A percentile compares a stretch with the other conserved stretches of the same genome.
These are phyloP conservation scores for Maudiozyma turicensis DNA, from an alignment of 805 yeast species.

Conservation along the genomic window DNA sequence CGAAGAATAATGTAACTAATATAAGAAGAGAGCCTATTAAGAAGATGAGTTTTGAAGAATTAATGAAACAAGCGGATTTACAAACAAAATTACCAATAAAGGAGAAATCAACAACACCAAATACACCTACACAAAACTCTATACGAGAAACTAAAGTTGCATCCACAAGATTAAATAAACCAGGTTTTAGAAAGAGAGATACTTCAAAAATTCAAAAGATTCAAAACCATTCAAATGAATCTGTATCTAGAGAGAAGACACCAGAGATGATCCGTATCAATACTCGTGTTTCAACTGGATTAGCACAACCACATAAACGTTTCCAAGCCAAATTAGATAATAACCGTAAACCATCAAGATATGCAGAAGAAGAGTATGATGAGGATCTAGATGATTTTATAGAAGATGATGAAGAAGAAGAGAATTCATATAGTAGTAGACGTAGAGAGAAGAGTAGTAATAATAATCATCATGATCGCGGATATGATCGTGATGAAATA, in stretches of 20 bases:
- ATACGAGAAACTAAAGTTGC: not conserved
- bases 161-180: conserved; percentile 6
- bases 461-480: conserved; percentile 22
- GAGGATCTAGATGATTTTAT: conserved; percentile 19
- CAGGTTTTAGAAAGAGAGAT: conserved; percentile 11
- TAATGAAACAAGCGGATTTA: conserved; percentile 48
- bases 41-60: conserved; percentile 43
- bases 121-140: not conserved
- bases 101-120: not conserved
- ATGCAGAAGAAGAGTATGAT: conserved; percentile 5
- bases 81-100: conserved; percentile 11
- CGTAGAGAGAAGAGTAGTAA: conserved; percentile 5
- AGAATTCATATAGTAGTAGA: conserved; percentile 5
- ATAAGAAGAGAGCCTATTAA: conserved; percentile 23
- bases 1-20: not conserved
- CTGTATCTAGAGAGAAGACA: conserved; percentile 36
- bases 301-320: not conserved
- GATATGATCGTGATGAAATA: conserved; percentile 75
- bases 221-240: not conserved
- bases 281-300: not conserved
- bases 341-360: no score
- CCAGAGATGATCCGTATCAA: not conserved
- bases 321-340: not conserved
- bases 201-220: not conserved
- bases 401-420: conserved; percentile 40